Base-by-base conservation (phyloP, 2,329 filamentous ascomycete genomes). In the Fusarium protoensiforme region DNA sequence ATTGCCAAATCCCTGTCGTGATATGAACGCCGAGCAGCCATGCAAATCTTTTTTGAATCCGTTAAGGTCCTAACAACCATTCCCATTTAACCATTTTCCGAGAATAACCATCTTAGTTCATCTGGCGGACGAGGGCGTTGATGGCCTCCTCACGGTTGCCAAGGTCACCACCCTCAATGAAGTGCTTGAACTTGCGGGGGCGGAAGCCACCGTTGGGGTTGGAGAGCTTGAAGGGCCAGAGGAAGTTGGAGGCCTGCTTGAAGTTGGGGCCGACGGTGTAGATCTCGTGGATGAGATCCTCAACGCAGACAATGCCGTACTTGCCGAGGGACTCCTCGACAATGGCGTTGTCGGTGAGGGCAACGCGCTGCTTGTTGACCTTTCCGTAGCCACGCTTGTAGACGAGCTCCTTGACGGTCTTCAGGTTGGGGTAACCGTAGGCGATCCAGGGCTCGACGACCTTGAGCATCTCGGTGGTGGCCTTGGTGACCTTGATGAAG, bases 351-450 rank as follows among this genome's bases (percentile, higher is more conserved):
- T 99, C 96, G 80, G 96, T 98, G 75, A 99, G 91, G 77, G 96
- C 91, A 84, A 97, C 90, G 82, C 96, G 95, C 90, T 98, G 95
- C 93, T 98, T 98, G 90, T 98, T 91, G 86, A 98, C 88, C 92
- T 98, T 99, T 85, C 96, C 96, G 87, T 99, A 98, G 82, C 96
- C 96, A 81, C 96, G 96, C 94, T 98, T 99, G 92, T 99, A 99
- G 90, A 99, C 87, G 84, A 99, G 95, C 90, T 99, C 96, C 87
- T 97, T 97, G 86, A 99, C 92, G 84, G 92, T 94, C 93, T 99
- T 99, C 77, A 98, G 93, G 92, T 98, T 98, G 86, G 96, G 96
- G 90, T 98, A 98, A 86, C 96, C 96, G 86, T 98, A 99, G 83
- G 96, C 96, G 81, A 99, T 93, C 92, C 96, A 99, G 80, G 96